Conservation (phyloP, 495 filamentous ascomycete species). For the Clohesyomyces aquaticus region DNA sequence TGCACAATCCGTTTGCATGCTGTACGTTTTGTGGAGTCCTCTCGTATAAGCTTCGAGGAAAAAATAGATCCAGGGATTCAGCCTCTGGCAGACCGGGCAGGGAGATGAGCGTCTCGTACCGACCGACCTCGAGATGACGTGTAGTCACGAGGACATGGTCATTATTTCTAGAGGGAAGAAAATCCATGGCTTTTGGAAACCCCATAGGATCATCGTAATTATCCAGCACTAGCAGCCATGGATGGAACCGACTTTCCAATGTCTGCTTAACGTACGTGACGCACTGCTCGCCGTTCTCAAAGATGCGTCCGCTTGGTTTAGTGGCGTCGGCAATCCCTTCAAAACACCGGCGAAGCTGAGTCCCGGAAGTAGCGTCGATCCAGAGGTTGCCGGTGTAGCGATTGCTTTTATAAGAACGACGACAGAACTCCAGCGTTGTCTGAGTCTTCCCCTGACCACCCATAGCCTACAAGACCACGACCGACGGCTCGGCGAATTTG, state of each 20-base stretch:
- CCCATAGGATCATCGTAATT: conserved; percentile 9
- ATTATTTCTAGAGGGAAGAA: not conserved
- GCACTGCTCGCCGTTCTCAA: not conserved
- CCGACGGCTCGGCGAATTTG: not conserved
- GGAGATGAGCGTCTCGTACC: not conserved
- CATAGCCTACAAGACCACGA: conserved; percentile 12
- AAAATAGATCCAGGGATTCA: conserved; percentile 8
- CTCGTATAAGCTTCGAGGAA: conserved; percentile 2
- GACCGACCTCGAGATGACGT: conserved; percentile 10
- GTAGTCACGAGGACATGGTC: conserved; percentile 13
- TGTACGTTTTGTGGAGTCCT: not conserved
- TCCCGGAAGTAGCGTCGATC: conserved; percentile 5
- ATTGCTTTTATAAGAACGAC: not conserved
- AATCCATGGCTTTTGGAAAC: not conserved
- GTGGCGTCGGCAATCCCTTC: conserved; percentile 1
- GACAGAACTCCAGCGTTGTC: conserved; percentile 15
- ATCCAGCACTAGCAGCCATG: conserved; percentile 9
- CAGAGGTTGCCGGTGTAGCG: conserved; percentile 2
- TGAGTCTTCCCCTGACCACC: conserved; percentile 17
- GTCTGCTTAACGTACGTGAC: not conserved
- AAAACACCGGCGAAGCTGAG: not conserved
- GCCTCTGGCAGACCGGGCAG: conserved; percentile 10
- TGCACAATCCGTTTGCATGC: not conserved
- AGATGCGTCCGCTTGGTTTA: not conserved
- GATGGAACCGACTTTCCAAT: not conserved